Base-by-base conservation (phyloP, 2,329 filamentous ascomycete genomes). In the Aureobasidium musti region DNA sequence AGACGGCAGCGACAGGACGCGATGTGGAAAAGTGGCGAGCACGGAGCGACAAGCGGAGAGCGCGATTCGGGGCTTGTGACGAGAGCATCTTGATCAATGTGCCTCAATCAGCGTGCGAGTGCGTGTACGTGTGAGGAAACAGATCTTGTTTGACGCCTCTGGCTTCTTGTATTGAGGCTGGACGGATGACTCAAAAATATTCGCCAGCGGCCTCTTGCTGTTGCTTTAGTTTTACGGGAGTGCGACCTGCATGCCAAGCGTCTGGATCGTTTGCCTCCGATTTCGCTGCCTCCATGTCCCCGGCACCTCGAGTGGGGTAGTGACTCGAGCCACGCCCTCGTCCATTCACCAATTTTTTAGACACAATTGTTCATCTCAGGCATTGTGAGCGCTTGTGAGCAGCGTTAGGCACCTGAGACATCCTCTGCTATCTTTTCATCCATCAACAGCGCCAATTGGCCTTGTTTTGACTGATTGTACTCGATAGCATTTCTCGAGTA, bases 21-120 rank as follows among this genome's bases (percentile, higher is more conserved):
- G 79, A 77, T 6, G 79, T 75, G 69, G 78, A 82, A 73, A 82
- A 81, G 68, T 71, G 73, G 72, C 80, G 80, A 65, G 78, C 72
- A 72, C 75, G 72, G 68, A 78, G 73, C 43, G 77, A 68, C 72
- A 72, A 75, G 73, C 76, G 76, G 60, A 77, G 69, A 65, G 77
- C 77, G 74, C 77, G 72, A 47, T 70, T 72, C 69, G 75, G 73
- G 69, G 75, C 71, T 67, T 71, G 71, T 23, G 73, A 72, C 56
- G 72, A 71, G 68, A 77, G 66, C 75, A 77, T 77, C 66, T 67
- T 72, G 67, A 11, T 26, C 59, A 41, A 63, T 63, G 19, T 41
- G 21, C 23, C 41, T 30, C 57, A 26, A 49, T 26, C 57, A 61
- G 35, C 8, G 26, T 13, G n/a, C n/a, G n/a, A n/a, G 23, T n/a